phyloP scores from a whole-genome alignment of 2,329 filamentous ascomycete genomes.

The Lanzia echinophila region DNA sequence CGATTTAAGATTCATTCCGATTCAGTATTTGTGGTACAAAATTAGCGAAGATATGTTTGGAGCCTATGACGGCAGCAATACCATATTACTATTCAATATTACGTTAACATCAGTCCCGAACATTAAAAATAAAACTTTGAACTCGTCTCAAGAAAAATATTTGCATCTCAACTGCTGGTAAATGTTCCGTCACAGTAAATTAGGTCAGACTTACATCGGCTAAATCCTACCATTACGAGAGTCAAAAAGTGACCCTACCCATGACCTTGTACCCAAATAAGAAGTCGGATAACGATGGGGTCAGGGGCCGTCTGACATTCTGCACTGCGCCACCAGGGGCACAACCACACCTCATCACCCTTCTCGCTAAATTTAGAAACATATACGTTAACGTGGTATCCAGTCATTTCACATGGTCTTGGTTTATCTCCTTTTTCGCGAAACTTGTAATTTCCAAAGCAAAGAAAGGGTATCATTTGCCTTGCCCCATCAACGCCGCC shows the following conservation, averaged over 20 bases:
- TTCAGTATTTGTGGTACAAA: too few relatives aligned
- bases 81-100: background rate
- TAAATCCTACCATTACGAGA: background rate
- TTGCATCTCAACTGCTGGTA: too few relatives aligned
- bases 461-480: slow-evolving; percentile 6
- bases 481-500: slow-evolving; percentile 5
- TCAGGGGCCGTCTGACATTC: slow-evolving; percentile 2
- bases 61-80: background rate
- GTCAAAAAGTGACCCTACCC: too few relatives aligned
- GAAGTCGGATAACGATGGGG: background rate
- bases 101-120: too few relatives aligned
- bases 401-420: background rate
- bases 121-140: too few relatives aligned
- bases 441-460: slow-evolving; percentile 1
- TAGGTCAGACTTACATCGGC: background rate
- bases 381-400: too few relatives aligned
- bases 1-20: too few relatives aligned
- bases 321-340: background rate
- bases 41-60: background rate
- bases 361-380: background rate
- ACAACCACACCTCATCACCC: background rate
- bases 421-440: background rate
- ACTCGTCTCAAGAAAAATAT: too few relatives aligned
- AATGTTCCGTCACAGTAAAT: background rate
- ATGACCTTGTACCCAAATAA: too few relatives aligned